A percentile compares a stretch with the other conserved stretches of the same genome.
phyloP scores from a whole-genome alignment of 2,329 filamentous ascomycete genomes.

The Colletotrichum ledebouriae region DNA sequence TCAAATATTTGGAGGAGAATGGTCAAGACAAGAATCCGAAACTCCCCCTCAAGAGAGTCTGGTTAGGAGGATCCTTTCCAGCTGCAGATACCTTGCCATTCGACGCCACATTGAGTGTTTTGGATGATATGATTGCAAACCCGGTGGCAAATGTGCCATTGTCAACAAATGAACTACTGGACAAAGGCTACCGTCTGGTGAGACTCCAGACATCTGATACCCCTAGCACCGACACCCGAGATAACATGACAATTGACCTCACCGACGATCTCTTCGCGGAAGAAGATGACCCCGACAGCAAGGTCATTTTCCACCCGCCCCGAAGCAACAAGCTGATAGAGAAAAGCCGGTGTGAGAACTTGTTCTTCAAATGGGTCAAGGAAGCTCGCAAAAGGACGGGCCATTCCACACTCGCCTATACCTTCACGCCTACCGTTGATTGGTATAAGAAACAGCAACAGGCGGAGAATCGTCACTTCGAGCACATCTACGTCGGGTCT shows the following conservation, averaged over 20 bases:
- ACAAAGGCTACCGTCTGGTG: conserved; percentile 56
- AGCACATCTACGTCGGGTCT: conserved; percentile 61
- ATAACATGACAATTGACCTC: conserved; percentile 34
- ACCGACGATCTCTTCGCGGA: conserved; percentile 30
- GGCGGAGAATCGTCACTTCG: conserved; percentile 61
- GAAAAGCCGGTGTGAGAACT: conserved; percentile 57
- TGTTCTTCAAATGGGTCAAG: conserved; percentile 57
- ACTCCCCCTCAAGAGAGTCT: conserved; percentile 57
- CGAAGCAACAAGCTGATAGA: conserved; percentile 45
- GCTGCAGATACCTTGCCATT: conserved; percentile 50
- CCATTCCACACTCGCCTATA: conserved; percentile 52
- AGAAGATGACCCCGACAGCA: conserved; percentile 46
- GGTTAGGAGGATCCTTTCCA: conserved; percentile 57
- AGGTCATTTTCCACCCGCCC: conserved; percentile 64
- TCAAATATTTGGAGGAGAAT: conserved; percentile 54
- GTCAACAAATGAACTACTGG: conserved; percentile 45
- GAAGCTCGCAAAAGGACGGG: conserved; percentile 40
- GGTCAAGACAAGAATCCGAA: conserved; percentile 49
- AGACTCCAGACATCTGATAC: not conserved
- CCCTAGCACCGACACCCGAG: conserved; percentile 5
- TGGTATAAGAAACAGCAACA: conserved; percentile 65
- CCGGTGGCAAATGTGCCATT: conserved; percentile 55
- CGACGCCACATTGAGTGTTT: conserved; percentile 57
- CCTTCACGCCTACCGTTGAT: conserved; percentile 61
- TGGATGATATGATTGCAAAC: conserved; percentile 52